Evolutionary conservation across 306 rosid genomes (phyloP).

Genomic region (Quercus suber): DNA sequence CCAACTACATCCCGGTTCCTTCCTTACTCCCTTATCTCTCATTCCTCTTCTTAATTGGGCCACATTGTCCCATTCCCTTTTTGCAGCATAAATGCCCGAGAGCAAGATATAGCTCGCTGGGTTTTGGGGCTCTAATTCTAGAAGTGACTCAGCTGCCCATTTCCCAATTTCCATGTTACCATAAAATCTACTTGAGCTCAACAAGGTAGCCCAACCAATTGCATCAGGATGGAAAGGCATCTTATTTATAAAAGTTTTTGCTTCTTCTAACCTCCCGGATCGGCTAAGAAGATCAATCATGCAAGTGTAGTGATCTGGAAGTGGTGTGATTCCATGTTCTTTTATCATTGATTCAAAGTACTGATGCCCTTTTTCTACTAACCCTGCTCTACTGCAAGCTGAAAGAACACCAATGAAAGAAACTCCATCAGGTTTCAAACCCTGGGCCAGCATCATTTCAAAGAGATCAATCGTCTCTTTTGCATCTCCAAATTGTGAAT

Average conservation of each 20-base stretch:
- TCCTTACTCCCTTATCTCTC: conserved; percentile 75
- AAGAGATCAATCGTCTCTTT: conserved; percentile 63
- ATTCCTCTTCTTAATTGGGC: conserved; percentile 75
- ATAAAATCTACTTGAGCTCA: conserved; percentile 75
- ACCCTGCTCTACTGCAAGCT: conserved; percentile 91
- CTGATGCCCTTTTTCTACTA: conserved; percentile 70
- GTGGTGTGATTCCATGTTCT: conserved; percentile 63
- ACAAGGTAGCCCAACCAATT: conserved; percentile 85
- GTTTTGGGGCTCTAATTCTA: conserved; percentile 78
- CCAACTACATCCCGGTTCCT: conserved; percentile 97
- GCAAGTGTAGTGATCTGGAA: conserved; percentile 79
- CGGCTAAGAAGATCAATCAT: conserved; percentile 86
- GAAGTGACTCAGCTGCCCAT: conserved; percentile 86
- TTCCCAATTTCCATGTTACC: conserved; percentile 72
- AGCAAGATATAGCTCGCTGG: conserved; percentile 82
- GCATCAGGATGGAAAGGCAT: conserved; percentile 84
- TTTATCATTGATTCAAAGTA: conserved; percentile 65
- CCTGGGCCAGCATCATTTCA: conserved; percentile 60
- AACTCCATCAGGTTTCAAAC: conserved; percentile 74
- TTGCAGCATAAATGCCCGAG: conserved; percentile 75
- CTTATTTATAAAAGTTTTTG: conserved; percentile 53
- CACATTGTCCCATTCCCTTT: conserved; percentile 81
- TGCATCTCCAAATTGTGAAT: conserved; percentile 80
- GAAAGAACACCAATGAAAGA: conserved; percentile 92
- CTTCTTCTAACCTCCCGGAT: conserved; percentile 86